phyloP scores from a whole-genome alignment of 306 rosid species.

The Malus asiatica region DNA sequence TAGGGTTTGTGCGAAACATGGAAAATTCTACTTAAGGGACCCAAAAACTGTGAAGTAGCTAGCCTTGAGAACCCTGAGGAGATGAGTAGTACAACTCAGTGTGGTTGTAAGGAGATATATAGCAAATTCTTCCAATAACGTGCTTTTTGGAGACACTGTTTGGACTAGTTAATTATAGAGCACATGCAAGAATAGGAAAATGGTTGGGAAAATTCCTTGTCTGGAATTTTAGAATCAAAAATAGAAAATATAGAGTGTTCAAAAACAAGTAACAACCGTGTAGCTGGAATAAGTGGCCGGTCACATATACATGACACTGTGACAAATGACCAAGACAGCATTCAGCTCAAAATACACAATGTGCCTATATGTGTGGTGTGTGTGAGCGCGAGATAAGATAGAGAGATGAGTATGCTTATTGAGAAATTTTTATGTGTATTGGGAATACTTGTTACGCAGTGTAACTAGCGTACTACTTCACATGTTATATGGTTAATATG shows the following conservation, averaged over 20 bases:
- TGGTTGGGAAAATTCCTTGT: constrained; percentile 11
- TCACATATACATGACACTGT: constrained; percentile 5
- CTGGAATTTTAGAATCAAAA: constrained; percentile 6
- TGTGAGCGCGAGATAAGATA: background rate
- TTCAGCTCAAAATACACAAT: background rate
- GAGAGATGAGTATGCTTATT: background rate
- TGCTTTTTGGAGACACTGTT: background rate
- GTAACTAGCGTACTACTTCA: too few species aligned
- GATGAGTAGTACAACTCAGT: background rate
- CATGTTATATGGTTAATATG: too few species aligned
- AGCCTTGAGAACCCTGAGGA: background rate
- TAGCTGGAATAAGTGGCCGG: constrained; percentile 7
- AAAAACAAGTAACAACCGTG: constrained; percentile 1
- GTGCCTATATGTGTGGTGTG: constrained; percentile 2
- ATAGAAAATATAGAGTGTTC: background rate
- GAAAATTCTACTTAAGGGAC: background rate
- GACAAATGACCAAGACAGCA: constrained; percentile 15
- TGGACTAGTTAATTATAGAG: background rate
- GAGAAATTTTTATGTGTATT: background rate
- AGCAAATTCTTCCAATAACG: background rate
- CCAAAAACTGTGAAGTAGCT: background rate
- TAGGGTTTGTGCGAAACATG: background rate
- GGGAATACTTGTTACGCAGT: too few species aligned
- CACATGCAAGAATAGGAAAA: constrained; percentile 5
- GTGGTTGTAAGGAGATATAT: background rate